Evolutionary conservation across 306 rosid species (phyloP), one percentile per base, ranked within the genome.

Genomic region (Castanospermum australe): DNA sequence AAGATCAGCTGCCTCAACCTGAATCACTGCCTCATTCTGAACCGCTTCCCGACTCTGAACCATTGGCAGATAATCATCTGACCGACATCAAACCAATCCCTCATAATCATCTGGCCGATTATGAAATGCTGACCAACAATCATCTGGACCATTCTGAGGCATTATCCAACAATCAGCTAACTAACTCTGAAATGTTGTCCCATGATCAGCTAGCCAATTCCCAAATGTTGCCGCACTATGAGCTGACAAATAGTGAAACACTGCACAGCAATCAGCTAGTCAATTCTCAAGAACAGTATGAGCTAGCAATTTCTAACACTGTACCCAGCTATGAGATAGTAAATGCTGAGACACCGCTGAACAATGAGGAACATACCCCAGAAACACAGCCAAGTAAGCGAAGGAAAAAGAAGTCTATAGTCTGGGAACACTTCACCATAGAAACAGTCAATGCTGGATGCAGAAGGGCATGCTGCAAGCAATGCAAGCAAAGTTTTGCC

Each of bases 341-440:
- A 41, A 84, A 68, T 83, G 87, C 84, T 8, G 82, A 78, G 11
- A 76, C 81, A 42, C 87, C 76, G 5, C 70, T 45, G 38, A 87
- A 79, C 77, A 60, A 54, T 60, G 97, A 90, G 82, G 85, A 77
- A 61, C 68, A 47, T 57, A 74, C 73, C 50, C 86, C 86, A 13
- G 97, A 92, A 56, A 80, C 87, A 41, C 99, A 89, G 86, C 98
- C 98, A 35, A 87, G 41, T 79, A 92, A 90, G 90, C 86, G 96
- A 71, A 90, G 99, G 87, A 95, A 91, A 79, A 95, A 89, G 90
- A 93, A 90, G 82, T 95, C 98, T 24, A 66, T 87, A 7, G 99
- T 95, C 50, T 95, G 99, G 99, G 98, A 92, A 81, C 96, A 95
- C 85, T 95, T 95, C 78, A 92, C 98, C 41, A 93, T 95, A 55